Conservation (phyloP, 768 basidiomycete species). For the Coprinopsis cinerea region DNA sequence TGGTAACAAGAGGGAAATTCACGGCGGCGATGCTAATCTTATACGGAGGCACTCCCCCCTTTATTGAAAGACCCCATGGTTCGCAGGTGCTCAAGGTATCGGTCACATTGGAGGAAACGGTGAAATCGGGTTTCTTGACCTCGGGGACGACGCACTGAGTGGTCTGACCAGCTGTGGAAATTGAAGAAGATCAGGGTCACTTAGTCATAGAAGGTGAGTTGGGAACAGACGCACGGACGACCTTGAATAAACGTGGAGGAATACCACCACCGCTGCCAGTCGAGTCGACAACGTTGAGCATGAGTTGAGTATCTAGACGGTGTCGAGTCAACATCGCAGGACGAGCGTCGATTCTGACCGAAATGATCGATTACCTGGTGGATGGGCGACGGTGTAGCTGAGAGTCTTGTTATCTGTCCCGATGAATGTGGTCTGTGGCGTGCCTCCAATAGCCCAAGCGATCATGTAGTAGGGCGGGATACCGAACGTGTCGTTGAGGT, state of each 20-base stretch:
- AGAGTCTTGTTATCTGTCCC: conserved; percentile 28
- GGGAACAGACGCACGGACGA: conserved; percentile 31
- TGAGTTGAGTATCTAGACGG: conserved; percentile 32
- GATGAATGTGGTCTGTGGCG: conserved; percentile 27
- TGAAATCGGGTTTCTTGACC: conserved; percentile 22
- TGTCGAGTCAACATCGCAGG: background rate
- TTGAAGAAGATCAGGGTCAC: background rate
- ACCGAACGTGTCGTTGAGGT: conserved; percentile 14
- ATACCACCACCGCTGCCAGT: conserved; percentile 38
- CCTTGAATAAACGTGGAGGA: conserved; percentile 26
- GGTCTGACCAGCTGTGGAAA: conserved; percentile 19
- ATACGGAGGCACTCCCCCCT: conserved; percentile 41
- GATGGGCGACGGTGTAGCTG: conserved; percentile 33
- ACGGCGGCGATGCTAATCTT: conserved; percentile 32
- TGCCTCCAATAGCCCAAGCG: conserved; percentile 31
- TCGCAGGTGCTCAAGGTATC: conserved; percentile 34
- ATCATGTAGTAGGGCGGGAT: conserved; percentile 37
- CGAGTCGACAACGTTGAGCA: conserved; percentile 41
- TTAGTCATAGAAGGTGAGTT: background rate
- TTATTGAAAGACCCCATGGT: conserved; percentile 41
- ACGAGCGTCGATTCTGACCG: background rate
- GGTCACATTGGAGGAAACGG: conserved; percentile 35
- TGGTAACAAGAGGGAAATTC: conserved; percentile 33
- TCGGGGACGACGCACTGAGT: conserved; percentile 26
- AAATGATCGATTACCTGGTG: conserved; percentile 27